These are phyloP conservation scores for Mycocentrospora acerina DNA, from an alignment of 2,329 filamentous ascomycete species.

Conservation along the genomic window DNA sequence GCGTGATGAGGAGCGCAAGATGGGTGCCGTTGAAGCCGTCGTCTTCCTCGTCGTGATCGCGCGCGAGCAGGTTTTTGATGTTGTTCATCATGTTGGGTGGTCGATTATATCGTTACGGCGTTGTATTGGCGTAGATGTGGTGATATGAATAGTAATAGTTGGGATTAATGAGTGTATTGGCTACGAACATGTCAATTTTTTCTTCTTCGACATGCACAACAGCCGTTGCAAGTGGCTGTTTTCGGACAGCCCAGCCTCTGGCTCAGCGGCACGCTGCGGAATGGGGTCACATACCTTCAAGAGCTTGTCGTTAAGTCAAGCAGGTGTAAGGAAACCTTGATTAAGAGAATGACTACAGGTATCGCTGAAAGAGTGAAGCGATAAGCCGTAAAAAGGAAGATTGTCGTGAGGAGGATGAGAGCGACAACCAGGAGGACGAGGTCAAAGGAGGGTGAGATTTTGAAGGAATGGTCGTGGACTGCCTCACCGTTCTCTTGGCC, in stretches of 20 bases:
- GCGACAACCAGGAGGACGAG: conserved; percentile 22
- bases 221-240: no score
- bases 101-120: conserved; percentile 21
- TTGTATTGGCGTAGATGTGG: conserved; percentile 20
- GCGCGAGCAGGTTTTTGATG: conserved; percentile 54
- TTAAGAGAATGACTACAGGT: conserved; percentile 48
- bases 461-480: conserved; percentile 4
- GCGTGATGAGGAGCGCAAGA: conserved; percentile 75
- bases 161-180: conserved; percentile 30
- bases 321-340: no score
- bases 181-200: conserved; percentile 26
- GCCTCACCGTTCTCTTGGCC: conserved; percentile 7
- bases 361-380: conserved; percentile 68
- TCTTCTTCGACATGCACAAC: no score
- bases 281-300: conserved; percentile 27
- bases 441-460: conserved; percentile 7
- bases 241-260: no score
- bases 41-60: conserved; percentile 48
- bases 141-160: conserved; percentile 13
- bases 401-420: conserved; percentile 38
- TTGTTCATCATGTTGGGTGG: conserved; percentile 43
- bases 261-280: no score
- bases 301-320: conserved; percentile 11
- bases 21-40: conserved; percentile 60
- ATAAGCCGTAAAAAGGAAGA: conserved; percentile 44